Evolutionary conservation across 1,284 basidiomycete genomes (phyloP), one percentile per base, ranked within the genome.

Genomic region (Grifola frondosa): DNA sequence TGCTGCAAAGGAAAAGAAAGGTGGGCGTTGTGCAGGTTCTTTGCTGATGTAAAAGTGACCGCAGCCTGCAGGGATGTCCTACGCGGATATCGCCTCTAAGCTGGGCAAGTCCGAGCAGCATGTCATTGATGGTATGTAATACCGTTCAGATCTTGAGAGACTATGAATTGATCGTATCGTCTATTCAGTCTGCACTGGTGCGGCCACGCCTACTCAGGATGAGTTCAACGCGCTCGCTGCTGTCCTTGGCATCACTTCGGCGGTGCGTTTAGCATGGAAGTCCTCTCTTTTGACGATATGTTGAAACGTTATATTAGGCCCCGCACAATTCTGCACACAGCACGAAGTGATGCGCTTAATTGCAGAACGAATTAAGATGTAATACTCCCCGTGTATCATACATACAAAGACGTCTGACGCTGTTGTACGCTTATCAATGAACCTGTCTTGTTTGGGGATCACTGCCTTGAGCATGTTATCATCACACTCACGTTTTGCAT

Each of bases 171-270:
- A 17, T 28, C 33, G 12, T n/a, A n/a, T n/a, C 16, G 8, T 29
- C 10, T 16, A 25, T 23, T 17, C 41, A 85, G 83, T 84, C 54
- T 74, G 78, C 66, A 73, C 71, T 9, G 79, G 75, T 13, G 57
- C 36, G 4, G 32, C 21, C 2, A 69, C 58, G 41, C 74, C 83
- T 11, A 80, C 74, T 13, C 52, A 63, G 6, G 57, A 52, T 0
- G 81, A 85, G 60, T 84, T 81, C 63, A 60, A 68, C 42, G 63
- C 64, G 15, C 70, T 85, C 48, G 76, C 78, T 1, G 20, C 16
- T 0, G 74, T 58, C 7, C 66, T 84, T 29, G 66, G 59, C 34
- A 73, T 84, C 57, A 66, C 61, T 17, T 47, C 52, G 10, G 19
- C 62, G 13, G 74, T 75, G 48, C 48, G 71, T 62, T 10, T 16